Evolutionary conservation across 352 stramenopile species (phyloP).

Genomic region (Blastocystis sp.): DNA sequence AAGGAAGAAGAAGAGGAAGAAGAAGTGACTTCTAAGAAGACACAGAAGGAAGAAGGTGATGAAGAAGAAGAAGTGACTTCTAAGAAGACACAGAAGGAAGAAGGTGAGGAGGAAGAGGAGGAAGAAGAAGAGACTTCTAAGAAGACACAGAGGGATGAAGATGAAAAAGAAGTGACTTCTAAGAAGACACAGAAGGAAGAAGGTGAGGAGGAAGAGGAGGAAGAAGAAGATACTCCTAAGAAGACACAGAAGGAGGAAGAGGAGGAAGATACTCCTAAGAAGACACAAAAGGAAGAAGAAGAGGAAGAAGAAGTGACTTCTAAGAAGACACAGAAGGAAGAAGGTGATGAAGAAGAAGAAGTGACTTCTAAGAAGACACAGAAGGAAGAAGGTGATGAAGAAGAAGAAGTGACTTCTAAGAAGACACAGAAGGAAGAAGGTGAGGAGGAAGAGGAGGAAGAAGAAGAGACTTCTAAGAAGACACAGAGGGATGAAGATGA

Average conservation of each 20-base stretch:
- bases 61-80: not conserved
- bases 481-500: too few species aligned
- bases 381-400: not conserved
- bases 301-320: not conserved
- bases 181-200: not conserved
- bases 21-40: not conserved
- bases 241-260: not conserved
- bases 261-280: not conserved
- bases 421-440: too few species aligned
- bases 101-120: not conserved
- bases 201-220: not conserved
- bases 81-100: not conserved
- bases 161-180: not conserved
- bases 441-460: not conserved
- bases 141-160: not conserved
- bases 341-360: not conserved
- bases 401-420: too few species aligned
- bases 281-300: slow-evolving; percentile 1
- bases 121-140: not conserved
- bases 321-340: not conserved
- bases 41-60: not conserved
- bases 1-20: not conserved
- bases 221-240: not conserved
- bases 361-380: not conserved
- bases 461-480: not conserved